phyloP scores from a whole-genome alignment of 441 rosid genomes.

The Gossypium lobatum region DNA sequence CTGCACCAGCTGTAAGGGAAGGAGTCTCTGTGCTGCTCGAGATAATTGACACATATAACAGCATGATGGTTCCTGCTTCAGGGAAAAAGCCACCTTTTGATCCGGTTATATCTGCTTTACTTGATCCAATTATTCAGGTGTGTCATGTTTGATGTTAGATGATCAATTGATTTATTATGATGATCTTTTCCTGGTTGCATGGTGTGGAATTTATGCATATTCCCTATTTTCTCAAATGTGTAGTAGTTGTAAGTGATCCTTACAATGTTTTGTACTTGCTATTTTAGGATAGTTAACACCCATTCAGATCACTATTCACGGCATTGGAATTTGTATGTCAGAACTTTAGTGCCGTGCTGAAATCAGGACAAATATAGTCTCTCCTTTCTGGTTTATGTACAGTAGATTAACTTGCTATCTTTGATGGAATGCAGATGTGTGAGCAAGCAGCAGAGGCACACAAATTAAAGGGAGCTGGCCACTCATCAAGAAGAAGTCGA shows the following conservation, averaged over 20 bases:
- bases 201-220: background rate
- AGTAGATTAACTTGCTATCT: slow-evolving; percentile 4
- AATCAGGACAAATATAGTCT: background rate
- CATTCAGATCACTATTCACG: background rate
- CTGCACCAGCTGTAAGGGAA: slow-evolving; percentile 89
- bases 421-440: slow-evolving; percentile 59
- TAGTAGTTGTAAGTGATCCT: background rate
- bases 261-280: background rate
- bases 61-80: slow-evolving; percentile 81
- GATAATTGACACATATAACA: slow-evolving; percentile 69
- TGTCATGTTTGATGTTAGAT: slow-evolving; percentile 11
- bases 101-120: slow-evolving; percentile 75
- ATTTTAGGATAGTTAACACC: background rate
- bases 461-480: slow-evolving; percentile 62
- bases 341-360: background rate
- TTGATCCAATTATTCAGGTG: slow-evolving; percentile 95
- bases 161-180: slow-evolving; percentile 1
- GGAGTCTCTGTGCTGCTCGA: slow-evolving; percentile 88
- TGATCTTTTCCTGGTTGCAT: background rate
- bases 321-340: background rate
- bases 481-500: slow-evolving; percentile 61
- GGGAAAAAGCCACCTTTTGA: slow-evolving; percentile 62
- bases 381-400: background rate
- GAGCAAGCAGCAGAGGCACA: slow-evolving; percentile 95
- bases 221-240: background rate